A percentile compares a stretch with the other conserved stretches of the same genome.
Conservation (phyloP, 768 basidiomycete species). For the Russula griseocarnosa region DNA sequence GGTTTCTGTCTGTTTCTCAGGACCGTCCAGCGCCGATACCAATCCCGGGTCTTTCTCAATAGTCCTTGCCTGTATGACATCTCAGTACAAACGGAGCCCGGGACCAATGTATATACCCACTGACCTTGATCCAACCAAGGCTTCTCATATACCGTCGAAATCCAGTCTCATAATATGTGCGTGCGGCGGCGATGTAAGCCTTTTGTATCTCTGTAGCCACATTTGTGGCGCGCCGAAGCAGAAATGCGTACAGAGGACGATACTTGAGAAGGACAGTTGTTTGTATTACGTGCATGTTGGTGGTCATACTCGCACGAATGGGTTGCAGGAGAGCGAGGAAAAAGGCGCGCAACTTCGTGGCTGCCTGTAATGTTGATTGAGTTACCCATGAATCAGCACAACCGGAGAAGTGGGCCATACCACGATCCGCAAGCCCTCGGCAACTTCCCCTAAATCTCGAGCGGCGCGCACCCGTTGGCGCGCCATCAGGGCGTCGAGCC, state of each 20-base stretch:
- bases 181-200: slow-evolving; percentile 76
- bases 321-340: slow-evolving; percentile 82
- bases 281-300: slow-evolving; percentile 92
- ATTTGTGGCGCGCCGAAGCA: slow-evolving; percentile 73
- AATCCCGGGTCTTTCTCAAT: slow-evolving; percentile 69
- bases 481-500: slow-evolving; percentile 61
- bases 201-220: slow-evolving; percentile 87
- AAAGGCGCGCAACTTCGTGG: slow-evolving; percentile 82
- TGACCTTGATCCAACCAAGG: slow-evolving; percentile 72
- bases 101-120: slow-evolving; percentile 11
- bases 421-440: slow-evolving; percentile 84
- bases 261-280: slow-evolving; percentile 83
- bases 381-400: neutral
- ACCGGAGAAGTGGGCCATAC: slow-evolving; percentile 44
- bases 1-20: slow-evolving; percentile 37
- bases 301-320: slow-evolving; percentile 76
- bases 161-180: slow-evolving; percentile 93
- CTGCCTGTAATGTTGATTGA: slow-evolving; percentile 52
- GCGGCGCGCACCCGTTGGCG: slow-evolving; percentile 85
- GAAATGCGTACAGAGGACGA: slow-evolving; percentile 73
- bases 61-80: slow-evolving; percentile 51
- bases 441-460: slow-evolving; percentile 74
- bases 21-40: slow-evolving; percentile 43
- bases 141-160: slow-evolving; percentile 86
- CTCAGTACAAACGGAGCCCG: neutral